These are phyloP conservation scores for Aspergillus sp. DNA, from an alignment of 2,329 filamentous ascomycete genomes.

Conservation along the genomic window DNA sequence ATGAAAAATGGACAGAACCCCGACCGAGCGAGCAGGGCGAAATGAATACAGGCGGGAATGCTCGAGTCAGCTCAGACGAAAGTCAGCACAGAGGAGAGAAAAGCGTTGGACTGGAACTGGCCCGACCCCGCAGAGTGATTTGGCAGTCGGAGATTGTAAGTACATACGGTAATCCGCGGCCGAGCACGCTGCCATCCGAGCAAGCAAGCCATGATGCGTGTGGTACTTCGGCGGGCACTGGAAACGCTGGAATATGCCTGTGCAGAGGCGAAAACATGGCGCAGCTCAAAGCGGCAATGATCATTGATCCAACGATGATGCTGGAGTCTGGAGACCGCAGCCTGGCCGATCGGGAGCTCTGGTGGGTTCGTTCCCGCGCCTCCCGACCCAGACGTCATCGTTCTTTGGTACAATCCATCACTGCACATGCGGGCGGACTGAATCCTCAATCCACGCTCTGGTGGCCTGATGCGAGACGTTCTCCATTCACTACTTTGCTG, in stretches of 20 bases:
- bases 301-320: slow-evolving; percentile 1
- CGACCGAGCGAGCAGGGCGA: background rate
- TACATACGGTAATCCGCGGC: background rate
- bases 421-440: background rate
- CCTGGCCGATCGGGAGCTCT: background rate
- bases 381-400: background rate
- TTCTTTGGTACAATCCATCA: background rate
- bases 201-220: background rate
- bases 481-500: background rate
- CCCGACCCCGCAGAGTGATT: slow-evolving; percentile 5
- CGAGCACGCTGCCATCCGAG: background rate
- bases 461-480: background rate
- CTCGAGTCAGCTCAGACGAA: slow-evolving; percentile 3
- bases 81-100: background rate
- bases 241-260: background rate
- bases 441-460: background rate
- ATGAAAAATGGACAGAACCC: slow-evolving; percentile 1
- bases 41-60: background rate
- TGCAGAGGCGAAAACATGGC: background rate
- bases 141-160: background rate
- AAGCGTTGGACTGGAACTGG: background rate
- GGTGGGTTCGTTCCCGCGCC: background rate
- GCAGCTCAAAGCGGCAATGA: background rate
- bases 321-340: background rate
- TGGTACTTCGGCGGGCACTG: background rate